Evolutionary conservation across 2,329 filamentous ascomycete species (phyloP).

Genomic region (Trichoderma polysporum): DNA sequence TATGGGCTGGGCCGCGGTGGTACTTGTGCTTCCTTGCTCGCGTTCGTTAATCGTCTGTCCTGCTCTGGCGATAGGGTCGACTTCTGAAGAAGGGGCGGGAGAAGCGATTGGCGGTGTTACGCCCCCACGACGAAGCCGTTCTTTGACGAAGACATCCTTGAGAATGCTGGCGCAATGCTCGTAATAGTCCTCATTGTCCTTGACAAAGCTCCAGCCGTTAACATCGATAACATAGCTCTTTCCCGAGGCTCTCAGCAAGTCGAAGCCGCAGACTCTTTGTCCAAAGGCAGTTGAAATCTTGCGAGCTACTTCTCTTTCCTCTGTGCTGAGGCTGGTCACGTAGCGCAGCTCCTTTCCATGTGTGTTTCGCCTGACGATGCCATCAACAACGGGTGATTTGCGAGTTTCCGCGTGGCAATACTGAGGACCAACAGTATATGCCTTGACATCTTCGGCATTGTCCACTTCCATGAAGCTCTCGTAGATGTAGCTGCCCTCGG

Average conservation of each 20-base stretch:
- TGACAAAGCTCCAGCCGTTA: constrained; percentile 99
- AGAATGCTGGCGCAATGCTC: constrained; percentile 85
- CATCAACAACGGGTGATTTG: constrained; percentile 96
- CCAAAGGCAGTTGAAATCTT: constrained; percentile 91
- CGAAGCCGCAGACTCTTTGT: constrained; percentile 93
- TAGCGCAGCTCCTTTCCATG: constrained; percentile 97
- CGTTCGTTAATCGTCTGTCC: constrained; percentile 40
- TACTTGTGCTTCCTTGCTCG: constrained; percentile 33
- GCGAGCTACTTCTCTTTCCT: constrained; percentile 82
- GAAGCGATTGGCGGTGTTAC: constrained; percentile 56
- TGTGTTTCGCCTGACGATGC: constrained; percentile 90
- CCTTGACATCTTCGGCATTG: constrained; percentile 97
- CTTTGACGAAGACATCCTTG: constrained; percentile 81
- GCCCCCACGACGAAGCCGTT: constrained; percentile 66
- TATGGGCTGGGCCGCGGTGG: constrained; percentile 20
- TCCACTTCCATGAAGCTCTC: constrained; percentile 96
- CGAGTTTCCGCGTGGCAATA: constrained; percentile 97
- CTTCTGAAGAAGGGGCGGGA: constrained; percentile 43
- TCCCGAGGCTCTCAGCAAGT: constrained; percentile 81
- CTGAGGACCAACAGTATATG: constrained; percentile 88
- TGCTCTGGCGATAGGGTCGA: constrained; percentile 41
- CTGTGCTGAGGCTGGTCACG: constrained; percentile 76
- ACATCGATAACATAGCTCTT: constrained; percentile 98
- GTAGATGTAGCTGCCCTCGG: constrained; percentile 84
- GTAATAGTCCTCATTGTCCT: constrained; percentile 98